phyloP scores from a whole-genome alignment of 495 filamentous ascomycete species.

The Penicillium angulare region DNA sequence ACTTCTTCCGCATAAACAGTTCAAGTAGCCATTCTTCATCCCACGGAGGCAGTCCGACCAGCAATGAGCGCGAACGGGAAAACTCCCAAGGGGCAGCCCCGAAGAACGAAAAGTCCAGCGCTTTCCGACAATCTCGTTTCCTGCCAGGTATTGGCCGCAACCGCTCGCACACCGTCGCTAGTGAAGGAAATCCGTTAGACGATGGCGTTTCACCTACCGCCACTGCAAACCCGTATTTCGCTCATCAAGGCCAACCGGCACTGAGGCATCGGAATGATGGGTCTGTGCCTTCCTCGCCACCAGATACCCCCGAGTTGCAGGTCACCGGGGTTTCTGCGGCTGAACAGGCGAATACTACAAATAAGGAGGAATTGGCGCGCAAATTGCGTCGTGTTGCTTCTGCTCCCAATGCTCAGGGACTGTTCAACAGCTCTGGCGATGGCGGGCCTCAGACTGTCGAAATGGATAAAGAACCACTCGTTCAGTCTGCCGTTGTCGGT shows the following conservation, averaged over 20 bases:
- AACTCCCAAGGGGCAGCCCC: constrained; percentile 34
- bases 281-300: constrained; percentile 94
- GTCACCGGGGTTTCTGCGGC: constrained; percentile 68
- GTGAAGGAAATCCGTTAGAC: constrained; percentile 87
- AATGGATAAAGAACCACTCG: constrained; percentile 72
- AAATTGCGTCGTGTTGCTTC: constrained; percentile 92
- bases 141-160: constrained; percentile 75
- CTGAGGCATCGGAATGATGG: constrained; percentile 92
- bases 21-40: constrained; percentile 53
- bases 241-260: constrained; percentile 90
- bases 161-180: constrained; percentile 84
- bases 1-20: constrained; percentile 96
- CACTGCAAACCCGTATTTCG: constrained; percentile 95
- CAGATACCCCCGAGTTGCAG: constrained; percentile 80
- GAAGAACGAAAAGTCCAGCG: constrained; percentile 55
- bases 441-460: constrained; percentile 79
- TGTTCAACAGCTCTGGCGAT: constrained; percentile 68
- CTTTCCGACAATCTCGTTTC: constrained; percentile 80
- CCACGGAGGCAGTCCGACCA: constrained; percentile 36
- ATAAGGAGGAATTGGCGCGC: constrained; percentile 89
- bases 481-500: constrained; percentile 51
- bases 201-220: constrained; percentile 89
- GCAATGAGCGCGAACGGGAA: constrained; percentile 41
- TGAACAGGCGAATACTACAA: constrained; percentile 73
- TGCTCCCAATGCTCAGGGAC: constrained; percentile 92